These are phyloP conservation scores for Candida arabinofermentans DNA, from an alignment of 805 yeast species.

Conservation along the genomic window DNA sequence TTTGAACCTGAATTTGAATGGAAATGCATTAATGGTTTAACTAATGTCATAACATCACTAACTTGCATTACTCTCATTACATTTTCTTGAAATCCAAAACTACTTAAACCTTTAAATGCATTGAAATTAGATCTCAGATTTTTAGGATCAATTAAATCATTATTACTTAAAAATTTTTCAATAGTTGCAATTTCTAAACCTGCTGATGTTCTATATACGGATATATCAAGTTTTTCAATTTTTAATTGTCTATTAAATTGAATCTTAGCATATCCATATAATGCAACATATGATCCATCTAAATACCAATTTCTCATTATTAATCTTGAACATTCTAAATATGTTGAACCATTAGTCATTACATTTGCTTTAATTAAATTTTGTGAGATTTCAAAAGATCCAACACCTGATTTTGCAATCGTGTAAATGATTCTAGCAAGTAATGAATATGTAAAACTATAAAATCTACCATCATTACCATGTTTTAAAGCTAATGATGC, in stretches of 20 bases:
- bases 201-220: slow-evolving; percentile 40
- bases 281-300: slow-evolving; percentile 68
- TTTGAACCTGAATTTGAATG: slow-evolving; percentile 43
- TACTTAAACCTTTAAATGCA: slow-evolving; percentile 46
- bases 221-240: slow-evolving; percentile 71
- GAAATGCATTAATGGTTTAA: slow-evolving; percentile 55
- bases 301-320: slow-evolving; percentile 48
- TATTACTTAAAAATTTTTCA: slow-evolving; percentile 36
- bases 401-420: slow-evolving; percentile 47
- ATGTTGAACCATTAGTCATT: slow-evolving; percentile 48
- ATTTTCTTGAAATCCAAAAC: slow-evolving; percentile 59
- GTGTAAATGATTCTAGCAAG: slow-evolving; percentile 61
- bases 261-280: slow-evolving; percentile 58
- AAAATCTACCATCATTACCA: slow-evolving; percentile 47
- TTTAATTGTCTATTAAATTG: slow-evolving; percentile 58
- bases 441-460: slow-evolving; percentile 59
- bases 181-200: slow-evolving; percentile 44
- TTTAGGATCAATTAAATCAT: slow-evolving; percentile 21
- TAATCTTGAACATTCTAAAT: slow-evolving; percentile 49
- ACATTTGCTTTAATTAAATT: slow-evolving; percentile 48
- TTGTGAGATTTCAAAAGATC: slow-evolving; percentile 47
- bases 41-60: slow-evolving; percentile 71
- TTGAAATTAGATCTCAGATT: slow-evolving; percentile 15
- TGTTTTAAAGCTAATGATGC: slow-evolving; percentile 44
- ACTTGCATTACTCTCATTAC: slow-evolving; percentile 71